Conservation (phyloP, 805 yeast species). For the Debaryomyces tyrocola region DNA sequence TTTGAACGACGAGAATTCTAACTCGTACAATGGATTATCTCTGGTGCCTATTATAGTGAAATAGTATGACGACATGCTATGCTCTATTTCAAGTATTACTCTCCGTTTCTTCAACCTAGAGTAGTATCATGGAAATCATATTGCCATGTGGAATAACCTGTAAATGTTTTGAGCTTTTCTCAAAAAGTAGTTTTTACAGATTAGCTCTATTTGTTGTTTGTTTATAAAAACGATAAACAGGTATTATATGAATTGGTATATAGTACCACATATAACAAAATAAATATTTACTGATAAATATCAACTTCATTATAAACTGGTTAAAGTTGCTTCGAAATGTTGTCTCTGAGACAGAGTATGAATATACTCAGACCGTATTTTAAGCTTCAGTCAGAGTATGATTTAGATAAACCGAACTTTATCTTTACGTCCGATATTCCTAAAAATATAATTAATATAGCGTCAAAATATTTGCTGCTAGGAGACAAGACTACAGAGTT, state of each 20-base stretch:
- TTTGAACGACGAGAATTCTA: constrained; percentile 77
- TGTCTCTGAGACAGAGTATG: not conserved
- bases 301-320: not conserved
- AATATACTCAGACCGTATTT: not conserved
- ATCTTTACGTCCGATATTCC: constrained; percentile 38
- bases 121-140: not conserved
- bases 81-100: not conserved
- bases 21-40: constrained; percentile 84
- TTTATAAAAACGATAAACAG: constrained; percentile 1
- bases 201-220: not conserved
- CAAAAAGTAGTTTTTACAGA: not conserved
- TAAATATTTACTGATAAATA: not conserved
- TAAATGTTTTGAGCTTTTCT: not conserved
- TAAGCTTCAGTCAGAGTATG: constrained; percentile 9
- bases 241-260: not conserved
- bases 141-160: not conserved
- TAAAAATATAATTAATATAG: constrained; percentile 14
- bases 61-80: constrained; percentile 67
- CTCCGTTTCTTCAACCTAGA: no score
- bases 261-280: not conserved
- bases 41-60: constrained; percentile 84
- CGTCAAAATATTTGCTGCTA: not conserved
- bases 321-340: not conserved
- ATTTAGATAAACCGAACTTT: constrained; percentile 37
- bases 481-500: constrained; percentile 8